These are phyloP conservation scores for Dillenia suffruticosa DNA, from an alignment of 164 flowering plant genomes.

Conservation along the genomic window DNA sequence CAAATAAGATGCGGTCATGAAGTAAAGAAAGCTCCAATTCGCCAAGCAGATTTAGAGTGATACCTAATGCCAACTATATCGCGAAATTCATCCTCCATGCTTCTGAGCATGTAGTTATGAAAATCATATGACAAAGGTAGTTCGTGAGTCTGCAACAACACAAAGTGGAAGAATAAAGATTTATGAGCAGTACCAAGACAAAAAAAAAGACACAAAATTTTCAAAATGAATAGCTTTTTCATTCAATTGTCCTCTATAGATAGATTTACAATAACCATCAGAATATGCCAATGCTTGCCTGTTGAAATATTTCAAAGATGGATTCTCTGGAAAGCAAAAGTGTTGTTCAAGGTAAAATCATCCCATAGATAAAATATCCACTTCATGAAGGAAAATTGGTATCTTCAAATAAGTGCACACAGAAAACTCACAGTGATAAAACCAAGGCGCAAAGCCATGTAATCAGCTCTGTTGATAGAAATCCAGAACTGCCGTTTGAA, in stretches of 20 bases:
- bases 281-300: too few relatives aligned
- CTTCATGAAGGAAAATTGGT: too few relatives aligned
- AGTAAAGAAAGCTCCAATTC: not conserved
- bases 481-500: conserved; percentile 85
- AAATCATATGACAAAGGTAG: conserved; percentile 82
- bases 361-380: too few relatives aligned
- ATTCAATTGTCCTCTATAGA: too few relatives aligned
- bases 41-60: not conserved
- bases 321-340: too few relatives aligned
- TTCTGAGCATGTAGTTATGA: conserved; percentile 81
- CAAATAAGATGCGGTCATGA: not conserved
- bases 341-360: too few relatives aligned
- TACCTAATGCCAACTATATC: conserved; percentile 92
- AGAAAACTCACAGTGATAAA: conserved; percentile 63
- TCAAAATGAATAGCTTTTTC: too few relatives aligned
- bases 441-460: conserved; percentile 78
- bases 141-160: conserved; percentile 61
- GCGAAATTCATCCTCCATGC: conserved; percentile 96
- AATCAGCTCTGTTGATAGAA: conserved; percentile 73
- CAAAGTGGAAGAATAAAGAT: not conserved
- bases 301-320: too few relatives aligned
- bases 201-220: not conserved
- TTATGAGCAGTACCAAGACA: not conserved
- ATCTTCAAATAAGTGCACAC: not conserved
- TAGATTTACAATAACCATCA: too few relatives aligned